Evolutionary conservation across 208 protist genomes (phyloP).

Genomic region (Trichomonas vaginalis): DNA sequence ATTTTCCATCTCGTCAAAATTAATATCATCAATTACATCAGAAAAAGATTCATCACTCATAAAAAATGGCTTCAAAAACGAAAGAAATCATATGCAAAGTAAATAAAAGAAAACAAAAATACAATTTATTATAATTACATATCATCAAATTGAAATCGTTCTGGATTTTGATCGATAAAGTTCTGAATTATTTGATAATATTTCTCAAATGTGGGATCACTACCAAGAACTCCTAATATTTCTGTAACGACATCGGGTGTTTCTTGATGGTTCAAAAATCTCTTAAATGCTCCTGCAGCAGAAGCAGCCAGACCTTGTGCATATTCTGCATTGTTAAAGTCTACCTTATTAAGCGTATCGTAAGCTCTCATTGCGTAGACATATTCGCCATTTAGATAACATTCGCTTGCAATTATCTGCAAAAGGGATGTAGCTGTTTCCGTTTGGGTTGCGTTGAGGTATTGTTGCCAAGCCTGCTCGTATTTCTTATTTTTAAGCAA

Average conservation of each 20-base stretch:
- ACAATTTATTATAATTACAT: neutral
- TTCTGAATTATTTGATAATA: neutral
- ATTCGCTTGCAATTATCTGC: neutral
- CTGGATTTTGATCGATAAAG: neutral
- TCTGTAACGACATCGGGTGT: neutral
- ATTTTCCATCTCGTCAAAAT: slow-evolving; percentile 12
- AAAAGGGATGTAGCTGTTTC: neutral
- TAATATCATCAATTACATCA: neutral
- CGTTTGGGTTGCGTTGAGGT: neutral
- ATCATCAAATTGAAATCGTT: neutral
- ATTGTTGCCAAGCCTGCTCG: neutral
- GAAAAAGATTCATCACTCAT: neutral
- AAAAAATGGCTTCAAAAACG: too few species aligned
- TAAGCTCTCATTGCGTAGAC: neutral
- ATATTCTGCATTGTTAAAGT: neutral
- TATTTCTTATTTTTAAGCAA: neutral
- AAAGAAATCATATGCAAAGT: too few species aligned
- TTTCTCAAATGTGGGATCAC: neutral
- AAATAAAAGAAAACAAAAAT: neutral
- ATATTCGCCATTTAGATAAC: neutral
- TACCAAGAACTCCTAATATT: neutral
- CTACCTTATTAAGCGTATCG: neutral
- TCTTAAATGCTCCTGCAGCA: neutral
- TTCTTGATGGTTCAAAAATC: neutral
- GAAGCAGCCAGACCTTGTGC: neutral